These are phyloP conservation scores for Metschnikowia santaceciliae DNA, from an alignment of 805 yeast species.

Conservation along the genomic window DNA sequence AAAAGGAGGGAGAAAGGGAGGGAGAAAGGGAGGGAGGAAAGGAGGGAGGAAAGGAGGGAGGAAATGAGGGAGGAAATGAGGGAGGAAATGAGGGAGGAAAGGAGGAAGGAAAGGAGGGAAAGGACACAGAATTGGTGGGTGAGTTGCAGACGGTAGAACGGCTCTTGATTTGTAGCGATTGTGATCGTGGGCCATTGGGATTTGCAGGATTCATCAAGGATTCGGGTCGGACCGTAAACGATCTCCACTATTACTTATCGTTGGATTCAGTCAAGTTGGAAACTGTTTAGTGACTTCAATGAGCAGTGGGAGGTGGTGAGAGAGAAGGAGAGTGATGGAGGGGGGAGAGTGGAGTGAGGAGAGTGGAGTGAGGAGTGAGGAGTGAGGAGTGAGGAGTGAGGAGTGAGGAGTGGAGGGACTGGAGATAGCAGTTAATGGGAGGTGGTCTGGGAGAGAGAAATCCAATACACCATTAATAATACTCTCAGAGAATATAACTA, in stretches of 20 bases:
- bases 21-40: too few relatives aligned
- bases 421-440: too few relatives aligned
- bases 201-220: slow-evolving; percentile 45
- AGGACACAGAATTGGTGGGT: slow-evolving; percentile 18
- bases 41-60: not conserved
- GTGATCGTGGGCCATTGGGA: slow-evolving; percentile 77
- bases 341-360: not conserved
- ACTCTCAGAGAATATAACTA: too few relatives aligned
- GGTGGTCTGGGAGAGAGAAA: too few relatives aligned
- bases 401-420: too few relatives aligned
- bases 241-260: slow-evolving; percentile 43
- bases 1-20: too few relatives aligned
- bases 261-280: slow-evolving; percentile 45
- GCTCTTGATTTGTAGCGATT: slow-evolving; percentile 65
- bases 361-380: too few relatives aligned
- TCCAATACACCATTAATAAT: too few relatives aligned
- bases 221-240: slow-evolving; percentile 30
- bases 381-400: too few relatives aligned
- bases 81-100: not conserved
- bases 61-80: not conserved
- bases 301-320: too few relatives aligned
- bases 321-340: too few relatives aligned
- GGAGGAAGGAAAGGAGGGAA: too few relatives aligned
- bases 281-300: not conserved
- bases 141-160: slow-evolving; percentile 40